phyloP scores from a whole-genome alignment of 1,139 yeast genomes.

The Candida gigantensis region DNA sequence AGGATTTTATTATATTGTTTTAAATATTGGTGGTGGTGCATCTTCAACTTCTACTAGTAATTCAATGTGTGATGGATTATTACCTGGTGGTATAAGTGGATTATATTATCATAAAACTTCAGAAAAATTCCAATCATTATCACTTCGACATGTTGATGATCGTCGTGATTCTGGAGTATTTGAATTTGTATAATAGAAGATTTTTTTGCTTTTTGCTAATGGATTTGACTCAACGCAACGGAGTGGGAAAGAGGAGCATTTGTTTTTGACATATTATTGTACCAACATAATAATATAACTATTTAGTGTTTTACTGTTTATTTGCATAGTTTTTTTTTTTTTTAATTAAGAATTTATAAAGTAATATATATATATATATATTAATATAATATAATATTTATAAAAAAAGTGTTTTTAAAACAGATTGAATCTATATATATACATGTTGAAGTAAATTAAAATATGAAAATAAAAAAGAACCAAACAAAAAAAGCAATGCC shows the following conservation, averaged over 20 bases:
- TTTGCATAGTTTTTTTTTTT: too few relatives aligned
- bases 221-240: too few relatives aligned
- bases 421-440: conserved; percentile 2
- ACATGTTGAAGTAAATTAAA: conserved; percentile 6
- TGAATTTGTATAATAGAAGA: conserved; percentile 11
- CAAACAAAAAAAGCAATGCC: not conserved
- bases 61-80: conserved; percentile 7
- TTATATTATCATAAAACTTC: conserved; percentile 77
- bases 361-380: not conserved
- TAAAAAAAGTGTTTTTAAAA: not conserved
- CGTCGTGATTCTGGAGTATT: conserved; percentile 22
- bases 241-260: too few relatives aligned
- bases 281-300: too few relatives aligned
- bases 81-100: conserved; percentile 70
- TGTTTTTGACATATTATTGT: too few relatives aligned
- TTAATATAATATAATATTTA: not conserved
- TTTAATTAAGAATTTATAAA: too few relatives aligned
- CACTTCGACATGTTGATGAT: conserved; percentile 35
- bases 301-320: too few relatives aligned
- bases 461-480: not conserved
- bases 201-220: too few relatives aligned
- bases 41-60: not conserved
- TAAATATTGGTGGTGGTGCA: conserved; percentile 60
- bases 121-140: conserved; percentile 67
- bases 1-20: conserved; percentile 86